phyloP scores from a whole-genome alignment of 2,329 filamentous ascomycete genomes.

The Penicillium thymicola region DNA sequence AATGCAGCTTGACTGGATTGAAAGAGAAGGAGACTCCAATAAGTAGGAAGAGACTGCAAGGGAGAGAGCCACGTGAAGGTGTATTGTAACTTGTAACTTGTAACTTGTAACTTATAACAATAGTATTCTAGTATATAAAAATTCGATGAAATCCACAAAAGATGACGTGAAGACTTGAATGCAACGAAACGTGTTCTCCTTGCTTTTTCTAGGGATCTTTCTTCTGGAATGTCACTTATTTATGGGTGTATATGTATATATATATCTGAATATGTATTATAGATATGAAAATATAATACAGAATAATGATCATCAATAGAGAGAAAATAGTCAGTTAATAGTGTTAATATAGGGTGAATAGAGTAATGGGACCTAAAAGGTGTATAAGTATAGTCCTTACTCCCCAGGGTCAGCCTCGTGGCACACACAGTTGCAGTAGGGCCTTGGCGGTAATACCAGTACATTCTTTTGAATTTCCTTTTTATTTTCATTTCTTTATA shows the following conservation, averaged over 20 bases:
- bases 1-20: slow-evolving; percentile 5
- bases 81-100: neutral
- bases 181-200: slow-evolving; percentile 8
- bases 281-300: too few species aligned
- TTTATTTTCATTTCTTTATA: neutral
- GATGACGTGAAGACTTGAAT: slow-evolving; percentile 6
- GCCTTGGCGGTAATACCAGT: slow-evolving; percentile 23
- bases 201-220: slow-evolving; percentile 1
- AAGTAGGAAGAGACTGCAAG: neutral
- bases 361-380: neutral
- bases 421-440: slow-evolving; percentile 20
- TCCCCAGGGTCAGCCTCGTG: slow-evolving; percentile 29
- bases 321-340: neutral
- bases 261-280: too few species aligned
- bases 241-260: neutral
- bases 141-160: neutral
- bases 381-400: slow-evolving; percentile 1
- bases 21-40: slow-evolving; percentile 4
- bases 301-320: neutral
- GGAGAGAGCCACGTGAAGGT: slow-evolving; percentile 5
- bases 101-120: neutral
- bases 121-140: neutral
- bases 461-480: slow-evolving; percentile 3
- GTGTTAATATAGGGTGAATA: neutral
- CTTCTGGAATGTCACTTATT: neutral